phyloP scores from a whole-genome alignment of 2,329 filamentous ascomycete species.

The Fusarium kyushuense region DNA sequence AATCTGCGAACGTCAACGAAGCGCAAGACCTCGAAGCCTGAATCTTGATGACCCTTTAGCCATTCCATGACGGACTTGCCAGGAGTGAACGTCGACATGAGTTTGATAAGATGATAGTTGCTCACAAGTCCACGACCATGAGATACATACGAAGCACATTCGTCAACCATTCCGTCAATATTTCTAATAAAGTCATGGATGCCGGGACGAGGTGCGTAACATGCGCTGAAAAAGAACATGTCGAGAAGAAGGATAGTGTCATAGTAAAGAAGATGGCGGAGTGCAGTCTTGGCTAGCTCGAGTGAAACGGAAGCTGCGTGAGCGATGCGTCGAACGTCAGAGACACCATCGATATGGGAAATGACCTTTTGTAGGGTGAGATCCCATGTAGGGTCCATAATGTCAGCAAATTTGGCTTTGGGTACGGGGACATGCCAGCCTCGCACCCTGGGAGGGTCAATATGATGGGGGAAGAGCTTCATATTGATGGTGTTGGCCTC shows the following conservation, averaged over 20 bases:
- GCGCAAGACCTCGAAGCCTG: slow-evolving; percentile 72
- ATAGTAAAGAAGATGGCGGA: slow-evolving; percentile 93
- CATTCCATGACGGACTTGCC: slow-evolving; percentile 89
- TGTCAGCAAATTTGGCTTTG: slow-evolving; percentile 72
- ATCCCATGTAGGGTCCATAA: slow-evolving; percentile 78
- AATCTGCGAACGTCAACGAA: slow-evolving; percentile 90
- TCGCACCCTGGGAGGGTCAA: slow-evolving; percentile 80
- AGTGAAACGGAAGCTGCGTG: slow-evolving; percentile 87
- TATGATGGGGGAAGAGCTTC: slow-evolving; percentile 90
- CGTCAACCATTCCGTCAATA: slow-evolving; percentile 79
- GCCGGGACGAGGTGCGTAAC: slow-evolving; percentile 84
- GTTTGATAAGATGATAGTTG: slow-evolving; percentile 77
- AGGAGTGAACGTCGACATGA: slow-evolving; percentile 87
- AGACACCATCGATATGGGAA: slow-evolving; percentile 88
- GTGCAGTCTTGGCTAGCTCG: slow-evolving; percentile 84
- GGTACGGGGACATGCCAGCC: slow-evolving; percentile 91
- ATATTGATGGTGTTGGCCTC: slow-evolving; percentile 95
- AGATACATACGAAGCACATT: slow-evolving; percentile 88
- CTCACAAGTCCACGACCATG: slow-evolving; percentile 58
- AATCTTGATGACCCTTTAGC: slow-evolving; percentile 79
- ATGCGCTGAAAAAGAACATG: slow-evolving; percentile 92
- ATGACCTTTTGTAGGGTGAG: slow-evolving; percentile 84
- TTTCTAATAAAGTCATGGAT: slow-evolving; percentile 85
- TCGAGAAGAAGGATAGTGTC: slow-evolving; percentile 91
- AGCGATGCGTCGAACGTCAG: slow-evolving; percentile 88